phyloP scores from a whole-genome alignment of 768 basidiomycete genomes.

The Porphyrellus cyaneotinctus region DNA sequence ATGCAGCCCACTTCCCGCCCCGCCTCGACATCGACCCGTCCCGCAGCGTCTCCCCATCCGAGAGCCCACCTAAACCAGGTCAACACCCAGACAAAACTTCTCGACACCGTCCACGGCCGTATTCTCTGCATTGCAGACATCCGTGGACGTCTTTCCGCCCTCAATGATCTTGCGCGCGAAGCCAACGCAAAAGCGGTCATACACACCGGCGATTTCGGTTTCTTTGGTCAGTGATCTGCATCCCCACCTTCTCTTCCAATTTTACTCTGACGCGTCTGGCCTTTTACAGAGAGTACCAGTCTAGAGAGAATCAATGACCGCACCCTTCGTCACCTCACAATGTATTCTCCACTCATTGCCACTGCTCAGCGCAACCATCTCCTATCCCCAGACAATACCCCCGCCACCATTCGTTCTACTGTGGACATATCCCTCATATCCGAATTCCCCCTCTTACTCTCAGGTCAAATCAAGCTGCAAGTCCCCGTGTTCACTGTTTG shows the following conservation, averaged over 20 bases:
- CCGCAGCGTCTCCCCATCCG: constrained; percentile 53
- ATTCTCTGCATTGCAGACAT: constrained; percentile 96
- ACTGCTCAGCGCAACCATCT: constrained; percentile 77
- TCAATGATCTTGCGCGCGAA: constrained; percentile 89
- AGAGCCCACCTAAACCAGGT: constrained; percentile 42
- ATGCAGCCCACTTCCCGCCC: constrained; percentile 58
- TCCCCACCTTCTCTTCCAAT: not conserved
- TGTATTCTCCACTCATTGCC: constrained; percentile 93
- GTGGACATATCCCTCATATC: constrained; percentile 79
- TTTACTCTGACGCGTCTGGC: constrained; percentile 18
- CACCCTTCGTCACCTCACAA: constrained; percentile 91
- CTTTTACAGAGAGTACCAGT: constrained; percentile 61
- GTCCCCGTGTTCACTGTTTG: constrained; percentile 96
- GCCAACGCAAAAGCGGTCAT: constrained; percentile 89
- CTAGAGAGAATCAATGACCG: constrained; percentile 91
- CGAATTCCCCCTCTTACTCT: constrained; percentile 89
- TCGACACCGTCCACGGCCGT: constrained; percentile 77
- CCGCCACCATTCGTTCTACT: constrained; percentile 65
- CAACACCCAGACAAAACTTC: constrained; percentile 74
- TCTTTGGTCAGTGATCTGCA: constrained; percentile 64
- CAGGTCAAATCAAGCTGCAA: constrained; percentile 85
- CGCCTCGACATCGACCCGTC: constrained; percentile 57
- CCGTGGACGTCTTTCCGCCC: constrained; percentile 77
- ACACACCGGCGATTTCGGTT: constrained; percentile 98
- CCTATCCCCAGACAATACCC: constrained; percentile 65